A percentile compares a stretch with the other conserved stretches of the same genome.
These are phyloP conservation scores for Musa troglodytarum DNA, from an alignment of 176 grass and related monocot species.

Conservation along the genomic window DNA sequence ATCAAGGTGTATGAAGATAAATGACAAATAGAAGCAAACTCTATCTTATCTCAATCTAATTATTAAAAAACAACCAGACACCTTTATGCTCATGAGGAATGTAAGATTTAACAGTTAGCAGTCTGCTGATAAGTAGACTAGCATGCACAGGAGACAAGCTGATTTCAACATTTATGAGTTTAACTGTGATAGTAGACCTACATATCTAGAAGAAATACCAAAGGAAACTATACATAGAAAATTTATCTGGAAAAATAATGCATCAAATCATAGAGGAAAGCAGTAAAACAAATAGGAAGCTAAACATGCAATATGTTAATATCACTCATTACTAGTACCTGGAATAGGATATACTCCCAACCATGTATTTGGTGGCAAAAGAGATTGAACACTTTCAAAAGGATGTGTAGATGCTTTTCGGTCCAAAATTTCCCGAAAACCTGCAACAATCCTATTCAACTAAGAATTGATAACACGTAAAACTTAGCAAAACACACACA, in stretches of 20 bases:
- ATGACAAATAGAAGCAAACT: too few species aligned
- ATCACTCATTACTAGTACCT: conserved; percentile 30
- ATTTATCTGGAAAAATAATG: neutral
- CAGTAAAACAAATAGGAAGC: neutral
- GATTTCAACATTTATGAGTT: too few species aligned
- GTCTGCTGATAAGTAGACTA: neutral
- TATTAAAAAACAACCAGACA: too few species aligned
- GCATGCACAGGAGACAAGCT: too few species aligned
- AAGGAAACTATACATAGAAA: neutral
- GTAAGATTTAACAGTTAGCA: too few species aligned
- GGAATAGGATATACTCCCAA: conserved; percentile 53
- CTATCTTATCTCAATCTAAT: too few species aligned
- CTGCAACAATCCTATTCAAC: conserved; percentile 39
- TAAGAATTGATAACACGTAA: neutral
- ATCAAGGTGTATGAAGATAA: too few species aligned
- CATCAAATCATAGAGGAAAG: neutral
- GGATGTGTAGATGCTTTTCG: conserved; percentile 71
- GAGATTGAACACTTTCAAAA: conserved; percentile 85
- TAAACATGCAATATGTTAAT: too few species aligned
- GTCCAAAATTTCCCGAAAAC: conserved; percentile 79
- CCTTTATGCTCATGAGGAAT: too few species aligned
- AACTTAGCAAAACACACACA: neutral
- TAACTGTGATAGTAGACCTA: neutral
- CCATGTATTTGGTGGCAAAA: conserved; percentile 85
- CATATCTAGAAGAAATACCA: neutral